phyloP scores from a whole-genome alignment of 495 filamentous ascomycete genomes.

The Lineolata rhizophorae region DNA sequence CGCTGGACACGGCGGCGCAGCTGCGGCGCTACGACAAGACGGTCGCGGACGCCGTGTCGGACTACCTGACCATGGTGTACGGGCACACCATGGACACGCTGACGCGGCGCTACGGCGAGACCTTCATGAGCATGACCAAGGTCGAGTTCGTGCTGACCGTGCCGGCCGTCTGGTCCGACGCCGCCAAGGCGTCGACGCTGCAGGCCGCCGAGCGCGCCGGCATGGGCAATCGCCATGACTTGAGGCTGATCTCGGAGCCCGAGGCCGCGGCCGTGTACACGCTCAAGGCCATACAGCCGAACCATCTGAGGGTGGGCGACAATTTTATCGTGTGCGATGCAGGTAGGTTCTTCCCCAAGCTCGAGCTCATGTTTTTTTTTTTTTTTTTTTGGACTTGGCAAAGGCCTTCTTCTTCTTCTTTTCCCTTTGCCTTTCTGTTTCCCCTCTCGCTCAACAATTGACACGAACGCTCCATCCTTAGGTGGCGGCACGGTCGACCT shows the following conservation, averaged over 20 bases:
- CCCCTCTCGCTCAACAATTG: neutral
- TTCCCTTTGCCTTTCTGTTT: no score
- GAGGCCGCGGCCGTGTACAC: conserved; percentile 37
- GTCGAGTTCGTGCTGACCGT: conserved; percentile 37
- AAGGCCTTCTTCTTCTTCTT: no score
- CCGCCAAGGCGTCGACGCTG: conserved; percentile 23
- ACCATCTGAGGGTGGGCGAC: conserved; percentile 16
- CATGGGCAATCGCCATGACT: conserved; percentile 21
- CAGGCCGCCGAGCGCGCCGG: conserved; percentile 26
- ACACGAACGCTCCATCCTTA: conserved; percentile 1
- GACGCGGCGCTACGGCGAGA: conserved; percentile 26
- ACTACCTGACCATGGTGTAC: conserved; percentile 34
- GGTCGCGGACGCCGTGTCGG: conserved; percentile 23
- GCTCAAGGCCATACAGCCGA: conserved; percentile 21
- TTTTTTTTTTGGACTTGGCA: no score
- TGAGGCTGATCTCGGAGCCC: conserved; percentile 36
- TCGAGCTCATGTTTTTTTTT: no score
- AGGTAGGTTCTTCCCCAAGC: no score
- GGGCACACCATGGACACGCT: conserved; percentile 54
- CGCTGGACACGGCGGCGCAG: conserved; percentile 49
- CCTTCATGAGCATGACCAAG: conserved; percentile 20
- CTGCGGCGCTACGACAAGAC: conserved; percentile 31
- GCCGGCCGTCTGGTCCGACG: conserved; percentile 33
- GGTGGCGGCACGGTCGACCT: conserved; percentile 22
- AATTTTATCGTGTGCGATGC: conserved; percentile 22